Base-by-base conservation (phyloP, 495 filamentous ascomycete species). In the Penicillium samsonianum region DNA sequence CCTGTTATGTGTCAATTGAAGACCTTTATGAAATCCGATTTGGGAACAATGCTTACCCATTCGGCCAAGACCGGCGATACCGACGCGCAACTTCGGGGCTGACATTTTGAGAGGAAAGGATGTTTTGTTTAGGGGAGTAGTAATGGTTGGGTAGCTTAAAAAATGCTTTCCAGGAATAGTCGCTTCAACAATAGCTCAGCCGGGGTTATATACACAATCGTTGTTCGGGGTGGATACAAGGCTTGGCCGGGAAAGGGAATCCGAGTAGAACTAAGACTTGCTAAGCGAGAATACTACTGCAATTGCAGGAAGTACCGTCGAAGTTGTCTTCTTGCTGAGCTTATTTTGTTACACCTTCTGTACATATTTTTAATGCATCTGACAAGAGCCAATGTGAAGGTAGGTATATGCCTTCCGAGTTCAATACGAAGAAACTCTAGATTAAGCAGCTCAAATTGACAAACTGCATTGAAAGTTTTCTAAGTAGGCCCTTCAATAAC, bases 51-150 rank as follows among this genome's bases (percentile, higher is more conserved):
- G 64, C 47, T 78, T 76, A 46, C 80, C 78, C 72, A 82, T 78
- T 37, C 78, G 77, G 37, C 78, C 78, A 30, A 81, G 70, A 43
- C 78, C 78, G 23, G 73, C 73, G 54, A 71, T 67, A 45, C 63
- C 78, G 46, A 79, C 67, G 35, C 63, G 64, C 45, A 79, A 69
- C 42, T 68, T 76, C 41, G 64, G 63, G 22, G 60, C 55, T 14
- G 63, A 56, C 73, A 78, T 78, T 31, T 20, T 68, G 43, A 17
- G 38, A 41, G 4, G 38, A 41, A 19, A 7, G 38, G 38, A 10
- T 1, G 0, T 41, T 7, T 41, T 1, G 0, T 41, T 7, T 41
- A 8, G n/a, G 2, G 7, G 28, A 30, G 28, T 30, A 9, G 28
- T 30, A 30, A 30, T 1, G 9, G 28, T 9, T 9, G 28, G 9